Evolutionary conservation across 2,329 filamentous ascomycete species (phyloP).

Genomic region (Xylaria polymorpha): DNA sequence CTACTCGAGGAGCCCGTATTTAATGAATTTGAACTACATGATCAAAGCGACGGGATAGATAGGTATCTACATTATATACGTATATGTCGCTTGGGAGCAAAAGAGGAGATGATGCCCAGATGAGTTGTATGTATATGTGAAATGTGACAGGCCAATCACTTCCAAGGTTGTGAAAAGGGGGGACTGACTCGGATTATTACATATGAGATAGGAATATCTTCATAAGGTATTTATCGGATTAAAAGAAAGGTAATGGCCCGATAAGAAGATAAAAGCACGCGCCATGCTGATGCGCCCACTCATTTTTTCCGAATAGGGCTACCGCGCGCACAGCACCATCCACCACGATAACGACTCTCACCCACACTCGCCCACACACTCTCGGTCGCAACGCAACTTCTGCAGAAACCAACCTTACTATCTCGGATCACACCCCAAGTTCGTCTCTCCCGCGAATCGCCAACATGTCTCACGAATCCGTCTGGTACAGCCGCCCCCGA

Average conservation of each 20-base stretch:
- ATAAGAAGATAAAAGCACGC: not conserved
- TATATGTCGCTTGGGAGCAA: not conserved
- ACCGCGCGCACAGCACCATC: slow-evolving; percentile 32
- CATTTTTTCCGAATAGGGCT: slow-evolving; percentile 20
- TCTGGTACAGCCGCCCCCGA: slow-evolving; percentile 99
- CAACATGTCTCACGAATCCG: slow-evolving; percentile 83
- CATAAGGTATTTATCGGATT: not conserved
- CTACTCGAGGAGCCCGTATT: too few relatives aligned
- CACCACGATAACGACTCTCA: slow-evolving; percentile 14
- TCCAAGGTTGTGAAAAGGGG: too few relatives aligned
- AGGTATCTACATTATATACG: too few relatives aligned
- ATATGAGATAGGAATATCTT: not conserved
- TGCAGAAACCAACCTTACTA: slow-evolving; percentile 18
- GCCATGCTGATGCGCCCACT: not conserved
- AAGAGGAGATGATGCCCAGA: not conserved
- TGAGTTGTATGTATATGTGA: not conserved
- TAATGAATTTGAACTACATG: too few relatives aligned
- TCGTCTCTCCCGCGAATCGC: slow-evolving; percentile 26
- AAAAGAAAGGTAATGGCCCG: too few relatives aligned
- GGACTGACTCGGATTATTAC: not conserved
- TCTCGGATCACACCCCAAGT: slow-evolving; percentile 25
- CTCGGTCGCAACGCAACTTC: slow-evolving; percentile 30
- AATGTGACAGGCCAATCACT: not conserved
- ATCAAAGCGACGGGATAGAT: too few relatives aligned
- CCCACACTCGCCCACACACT: slow-evolving; percentile 10